phyloP scores from a whole-genome alignment of 2,329 filamentous ascomycete species.

The Sporothrix brunneoviolacea region DNA sequence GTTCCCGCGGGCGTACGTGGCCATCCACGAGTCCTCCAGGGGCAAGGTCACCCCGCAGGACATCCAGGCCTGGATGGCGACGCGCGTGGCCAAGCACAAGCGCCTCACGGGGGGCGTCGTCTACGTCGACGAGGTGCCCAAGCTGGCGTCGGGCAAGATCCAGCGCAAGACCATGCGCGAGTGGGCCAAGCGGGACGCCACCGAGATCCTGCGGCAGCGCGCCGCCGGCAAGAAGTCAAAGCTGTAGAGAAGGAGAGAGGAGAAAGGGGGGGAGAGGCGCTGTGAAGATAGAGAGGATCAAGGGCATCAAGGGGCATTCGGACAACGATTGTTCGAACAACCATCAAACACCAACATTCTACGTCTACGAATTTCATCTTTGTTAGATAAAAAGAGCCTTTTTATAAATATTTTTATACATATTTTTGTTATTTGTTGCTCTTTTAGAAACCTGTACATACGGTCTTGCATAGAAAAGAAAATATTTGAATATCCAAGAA shows the following conservation, averaged over 20 bases:
- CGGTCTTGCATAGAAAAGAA: not conserved
- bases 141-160: constrained; percentile 52
- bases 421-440: not conserved
- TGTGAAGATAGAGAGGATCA: constrained; percentile 2
- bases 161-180: constrained; percentile 49
- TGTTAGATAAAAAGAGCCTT: too few relatives aligned
- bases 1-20: constrained; percentile 47
- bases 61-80: constrained; percentile 41
- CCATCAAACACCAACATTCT: too few relatives aligned
- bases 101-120: constrained; percentile 43
- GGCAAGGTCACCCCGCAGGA: constrained; percentile 41
- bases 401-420: not conserved
- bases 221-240: constrained; percentile 9
- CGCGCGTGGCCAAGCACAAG: constrained; percentile 46
- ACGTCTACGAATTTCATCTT: too few relatives aligned
- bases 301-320: not conserved
- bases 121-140: constrained; percentile 51
- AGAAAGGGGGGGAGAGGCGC: not conserved
- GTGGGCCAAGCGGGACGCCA: constrained; percentile 49
- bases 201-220: constrained; percentile 20
- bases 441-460: not conserved
- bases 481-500: not conserved
- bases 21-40: constrained; percentile 39
- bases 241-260: not conserved
- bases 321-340: too few relatives aligned